Base-by-base conservation (phyloP, 148 eudicot species). In the Camellia granthamiana region DNA sequence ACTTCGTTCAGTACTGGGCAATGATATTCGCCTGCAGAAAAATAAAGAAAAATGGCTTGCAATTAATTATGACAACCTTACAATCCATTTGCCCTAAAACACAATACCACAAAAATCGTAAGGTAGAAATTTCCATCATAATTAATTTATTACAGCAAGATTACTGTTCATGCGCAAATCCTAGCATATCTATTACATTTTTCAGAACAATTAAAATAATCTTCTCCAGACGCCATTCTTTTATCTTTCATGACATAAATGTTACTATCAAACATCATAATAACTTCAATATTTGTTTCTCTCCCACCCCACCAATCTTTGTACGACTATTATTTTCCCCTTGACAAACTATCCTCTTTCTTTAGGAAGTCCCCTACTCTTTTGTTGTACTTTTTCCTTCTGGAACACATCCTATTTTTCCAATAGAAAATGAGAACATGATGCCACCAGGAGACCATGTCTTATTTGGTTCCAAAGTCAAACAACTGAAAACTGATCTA, bases 1-100 rank as follows among this genome's bases (percentile, higher is more conserved):
- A 92, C 98, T 89, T 96, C 92, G 89, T 93, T 94, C 88, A 96
- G 81, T 21, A 96, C 98, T 16, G 99, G 98, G 84, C 99, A 96
- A 71, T 96, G 97, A 85, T 74, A 91, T 81, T 96, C 98, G 66
- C 98, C 99, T 93, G 65, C 14, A 46, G 71, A 46, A 62, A 47
- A 42, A 10, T 7, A 23, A 6, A 46, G 71, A 46, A 62, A 47
- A 42, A 10, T 7, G 43, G 9, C 13, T 47, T 44, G 47, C 19
- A 62, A 69, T 19, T 42, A 69, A 75, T 30, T 52, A 61, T 8
- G 19, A 16, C 75, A 51, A 55, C 46, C 38, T 55, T 4, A 30
- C 41, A 74, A 16, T 54, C 6, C 51, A 10, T 19, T 44, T 14
- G 46, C 62, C 19, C 55, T 8, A 64, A 23, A 64, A 14, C 59